Conservation (phyloP, 345 rosid species). For the Populus davidiana region DNA sequence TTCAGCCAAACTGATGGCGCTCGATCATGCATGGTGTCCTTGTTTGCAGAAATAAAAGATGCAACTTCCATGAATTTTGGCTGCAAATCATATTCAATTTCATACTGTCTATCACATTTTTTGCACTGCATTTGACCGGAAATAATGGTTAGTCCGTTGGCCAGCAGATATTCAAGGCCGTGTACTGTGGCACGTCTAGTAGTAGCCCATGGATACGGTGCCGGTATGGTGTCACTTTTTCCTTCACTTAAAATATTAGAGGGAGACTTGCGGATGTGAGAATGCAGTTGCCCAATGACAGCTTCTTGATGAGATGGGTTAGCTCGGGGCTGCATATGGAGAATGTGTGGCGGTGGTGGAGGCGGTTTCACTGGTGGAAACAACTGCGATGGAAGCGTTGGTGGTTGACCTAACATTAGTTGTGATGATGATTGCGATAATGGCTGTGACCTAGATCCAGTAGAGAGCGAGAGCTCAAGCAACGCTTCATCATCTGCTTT, state of each 20-base stretch:
- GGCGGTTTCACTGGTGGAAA: neutral
- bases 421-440: neutral
- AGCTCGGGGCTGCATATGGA: neutral
- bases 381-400: neutral
- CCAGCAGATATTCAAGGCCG: conserved; percentile 20
- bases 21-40: conserved; percentile 28
- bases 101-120: conserved; percentile 13
- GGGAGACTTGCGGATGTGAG: conserved; percentile 14
- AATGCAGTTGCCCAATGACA: neutral
- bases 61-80: conserved; percentile 30
- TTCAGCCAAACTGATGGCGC: conserved; percentile 34
- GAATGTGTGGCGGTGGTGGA: neutral
- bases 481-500: neutral
- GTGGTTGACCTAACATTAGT: neutral
- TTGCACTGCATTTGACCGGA: conserved; percentile 33
- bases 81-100: conserved; percentile 26
- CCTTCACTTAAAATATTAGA: conserved; percentile 14
- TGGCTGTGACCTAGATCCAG: neutral
- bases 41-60: conserved; percentile 18
- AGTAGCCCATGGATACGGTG: conserved; percentile 34
- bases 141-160: conserved; percentile 14
- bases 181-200: conserved; percentile 22
- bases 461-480: conserved; percentile 10
- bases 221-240: conserved; percentile 16
- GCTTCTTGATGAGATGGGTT: neutral